Conservation (phyloP, 169 alveolate genomes). For the Babesia sp. region DNA sequence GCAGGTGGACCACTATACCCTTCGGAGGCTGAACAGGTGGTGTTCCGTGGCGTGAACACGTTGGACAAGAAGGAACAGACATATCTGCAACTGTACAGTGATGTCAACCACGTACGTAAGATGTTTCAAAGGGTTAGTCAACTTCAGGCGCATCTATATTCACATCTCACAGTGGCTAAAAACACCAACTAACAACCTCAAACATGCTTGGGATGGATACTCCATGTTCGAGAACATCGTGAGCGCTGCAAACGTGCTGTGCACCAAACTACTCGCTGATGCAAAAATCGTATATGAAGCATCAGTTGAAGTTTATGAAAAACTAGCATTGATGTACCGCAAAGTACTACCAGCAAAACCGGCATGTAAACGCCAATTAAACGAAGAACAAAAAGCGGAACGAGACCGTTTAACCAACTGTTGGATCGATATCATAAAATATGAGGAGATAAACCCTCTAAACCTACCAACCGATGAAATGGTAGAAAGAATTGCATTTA, state of each 20-base stretch:
- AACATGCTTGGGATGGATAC: constrained; percentile 73
- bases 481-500: constrained; percentile 68
- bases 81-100: constrained; percentile 49
- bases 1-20: constrained; percentile 59
- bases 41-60: constrained; percentile 45
- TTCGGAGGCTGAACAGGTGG: constrained; percentile 70
- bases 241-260: constrained; percentile 30
- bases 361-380: constrained; percentile 55
- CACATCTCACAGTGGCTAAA: constrained; percentile 61
- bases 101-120: constrained; percentile 55
- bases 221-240: constrained; percentile 60
- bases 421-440: constrained; percentile 74
- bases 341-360: constrained; percentile 65
- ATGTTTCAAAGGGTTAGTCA: constrained; percentile 51
- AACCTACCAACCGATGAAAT: constrained; percentile 37
- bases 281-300: constrained; percentile 19
- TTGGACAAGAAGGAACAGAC: constrained; percentile 42
- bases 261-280: constrained; percentile 53
- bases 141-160: background rate
- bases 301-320: constrained; percentile 40
- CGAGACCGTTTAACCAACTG: background rate
- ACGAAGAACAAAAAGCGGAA: constrained; percentile 17
- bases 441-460: constrained; percentile 72
- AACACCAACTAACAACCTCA: constrained; percentile 73
- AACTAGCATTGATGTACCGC: constrained; percentile 36